phyloP scores from a whole-genome alignment of 768 basidiomycete species.

The Lactifluus volemus region DNA sequence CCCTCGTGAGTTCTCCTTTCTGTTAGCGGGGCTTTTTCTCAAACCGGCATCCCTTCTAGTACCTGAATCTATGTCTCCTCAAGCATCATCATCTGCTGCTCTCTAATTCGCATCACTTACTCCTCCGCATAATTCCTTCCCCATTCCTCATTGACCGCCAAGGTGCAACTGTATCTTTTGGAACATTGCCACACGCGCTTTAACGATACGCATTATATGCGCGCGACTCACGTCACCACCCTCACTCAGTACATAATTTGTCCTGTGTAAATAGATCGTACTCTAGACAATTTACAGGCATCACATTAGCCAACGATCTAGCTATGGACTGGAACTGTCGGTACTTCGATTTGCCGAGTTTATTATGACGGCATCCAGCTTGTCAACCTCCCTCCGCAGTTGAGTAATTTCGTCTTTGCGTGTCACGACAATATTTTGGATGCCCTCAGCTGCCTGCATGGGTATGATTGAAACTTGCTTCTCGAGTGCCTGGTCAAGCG shows the following conservation, averaged over 20 bases:
- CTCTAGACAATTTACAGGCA: conserved; percentile 1
- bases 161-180: background rate
- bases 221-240: background rate
- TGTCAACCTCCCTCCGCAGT: conserved; percentile 6
- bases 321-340: background rate
- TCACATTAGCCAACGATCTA: background rate
- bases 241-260: conserved; percentile 15
- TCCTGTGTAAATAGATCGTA: conserved; percentile 13
- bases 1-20: conserved; percentile 45
- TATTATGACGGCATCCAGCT: background rate
- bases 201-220: background rate
- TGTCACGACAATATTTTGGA: conserved; percentile 16
- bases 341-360: background rate
- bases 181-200: background rate
- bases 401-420: conserved; percentile 9
- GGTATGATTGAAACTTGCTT: conserved; percentile 20
- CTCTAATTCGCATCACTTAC: background rate
- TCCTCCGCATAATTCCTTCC: background rate
- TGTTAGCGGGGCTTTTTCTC: background rate
- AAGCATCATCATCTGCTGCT: conserved; percentile 9
- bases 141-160: background rate
- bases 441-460: conserved; percentile 13
- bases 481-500: conserved; percentile 13
- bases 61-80: conserved; percentile 17
- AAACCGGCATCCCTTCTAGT: background rate